Base-by-base conservation (phyloP, 2,329 filamentous ascomycete species). In the Pseudopyricularia cyperi region DNA sequence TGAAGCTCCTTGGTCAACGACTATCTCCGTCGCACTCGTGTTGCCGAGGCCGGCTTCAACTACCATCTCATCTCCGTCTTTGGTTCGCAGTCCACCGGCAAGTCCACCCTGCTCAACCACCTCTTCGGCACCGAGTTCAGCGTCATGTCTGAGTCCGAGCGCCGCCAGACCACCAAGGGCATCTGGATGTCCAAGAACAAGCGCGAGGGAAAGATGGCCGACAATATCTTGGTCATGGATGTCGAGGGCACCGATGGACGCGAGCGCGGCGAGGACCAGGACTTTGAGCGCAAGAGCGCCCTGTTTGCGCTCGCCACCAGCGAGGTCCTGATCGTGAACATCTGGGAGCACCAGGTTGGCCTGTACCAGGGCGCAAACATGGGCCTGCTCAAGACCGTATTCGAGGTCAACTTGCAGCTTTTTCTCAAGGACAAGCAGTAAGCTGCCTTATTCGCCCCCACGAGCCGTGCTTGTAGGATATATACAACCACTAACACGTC, bases 111-210 rank as follows among this genome's bases (percentile, higher is more conserved):
- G 46, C 82, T 98, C 57, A 98, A 98, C 73, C 77, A 91, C 69
- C 82, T 98, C 53, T 98, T 98, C 66, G 88, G 89, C 57, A 98
- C 93, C 59, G 79, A 90, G 53, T 98, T 98, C 72, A 91, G 89
- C 59, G 91, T 98, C 65, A 98, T 98, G 93, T 88, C 89, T 61
- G 93, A 98, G 75, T 77, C 82, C 56, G 89, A 96, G 68, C 82
- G 93, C 57, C 83, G 89, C 56, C 93, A 98, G 75, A 98, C 93
- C 0, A 98, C 93, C 46, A 98, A 97, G 74, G 93, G 93, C 64
- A 98, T 98, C 66, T 98, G 93, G 93, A 85, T 98, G 85, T 95
- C 90, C 57, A 95, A 95, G 74, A 97, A 97, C 71, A 95, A 95
- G 73, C 75, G 76, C 59, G 68, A 71, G 50, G 68, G 69, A 57